These are phyloP conservation scores for Ogataea methylovora DNA, from an alignment of 805 yeast genomes.

Conservation along the genomic window DNA sequence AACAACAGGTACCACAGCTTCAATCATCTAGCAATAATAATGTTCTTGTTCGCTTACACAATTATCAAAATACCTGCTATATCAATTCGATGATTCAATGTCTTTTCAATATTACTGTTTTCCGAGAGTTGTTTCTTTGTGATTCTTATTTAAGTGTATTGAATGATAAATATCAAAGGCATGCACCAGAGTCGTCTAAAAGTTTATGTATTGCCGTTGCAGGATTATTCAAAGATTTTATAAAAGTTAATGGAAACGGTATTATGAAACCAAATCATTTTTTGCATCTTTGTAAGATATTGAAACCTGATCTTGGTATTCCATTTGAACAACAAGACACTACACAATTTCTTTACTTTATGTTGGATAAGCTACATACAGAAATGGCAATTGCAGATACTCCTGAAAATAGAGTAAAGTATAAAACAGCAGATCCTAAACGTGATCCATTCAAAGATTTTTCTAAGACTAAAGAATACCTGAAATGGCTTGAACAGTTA, in stretches of 20 bases:
- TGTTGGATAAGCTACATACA: constrained; percentile 62
- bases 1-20: no score
- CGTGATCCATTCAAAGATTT: constrained; percentile 16
- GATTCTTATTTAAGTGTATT: constrained; percentile 36
- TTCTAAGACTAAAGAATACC: constrained; percentile 38
- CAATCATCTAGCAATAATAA: neutral
- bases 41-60: constrained; percentile 37
- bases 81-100: constrained; percentile 70
- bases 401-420: constrained; percentile 11
- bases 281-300: constrained; percentile 31
- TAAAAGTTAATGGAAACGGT: constrained; percentile 43
- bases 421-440: constrained; percentile 17
- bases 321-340: constrained; percentile 80
- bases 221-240: constrained; percentile 50
- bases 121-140: constrained; percentile 42
- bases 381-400: constrained; percentile 36
- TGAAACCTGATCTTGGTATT: constrained; percentile 61
- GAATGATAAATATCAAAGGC: constrained; percentile 22
- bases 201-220: constrained; percentile 42
- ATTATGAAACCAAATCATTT: constrained; percentile 62
- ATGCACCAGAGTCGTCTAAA: constrained; percentile 8
- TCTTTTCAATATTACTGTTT: constrained; percentile 44
- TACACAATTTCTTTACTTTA: constrained; percentile 62
- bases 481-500: constrained; percentile 51
- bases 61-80: constrained; percentile 70